A percentile compares a stretch with the other conserved stretches of the same genome.
Evolutionary conservation across 225 moss, liverwort and hornwort species (phyloP).

Genomic region (Rhytidiadelphus loreus): DNA sequence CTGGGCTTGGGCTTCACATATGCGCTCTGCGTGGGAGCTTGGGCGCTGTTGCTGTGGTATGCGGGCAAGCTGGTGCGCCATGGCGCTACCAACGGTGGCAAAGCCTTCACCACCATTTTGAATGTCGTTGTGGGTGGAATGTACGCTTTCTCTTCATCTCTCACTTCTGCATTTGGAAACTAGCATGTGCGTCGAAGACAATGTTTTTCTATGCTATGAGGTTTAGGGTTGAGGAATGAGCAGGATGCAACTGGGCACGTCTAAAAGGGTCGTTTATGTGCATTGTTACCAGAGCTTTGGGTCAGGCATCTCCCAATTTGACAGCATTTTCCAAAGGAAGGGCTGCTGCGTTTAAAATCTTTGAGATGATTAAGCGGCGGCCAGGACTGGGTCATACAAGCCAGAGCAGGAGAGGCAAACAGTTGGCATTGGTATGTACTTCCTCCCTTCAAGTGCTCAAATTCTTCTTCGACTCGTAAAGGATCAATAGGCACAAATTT

Average conservation of each 20-base stretch:
- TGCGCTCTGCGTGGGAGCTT: slow-evolving; percentile 30
- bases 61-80: slow-evolving; percentile 46
- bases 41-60: slow-evolving; percentile 61
- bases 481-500: neutral
- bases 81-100: slow-evolving; percentile 34
- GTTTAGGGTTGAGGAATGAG: slow-evolving; percentile 6
- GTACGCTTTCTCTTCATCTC: slow-evolving; percentile 19
- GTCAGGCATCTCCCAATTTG: slow-evolving; percentile 36
- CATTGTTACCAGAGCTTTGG: slow-evolving; percentile 22
- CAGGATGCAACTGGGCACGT: slow-evolving; percentile 5
- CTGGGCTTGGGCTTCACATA: slow-evolving; percentile 49
- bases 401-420: slow-evolving; percentile 17
- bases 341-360: slow-evolving; percentile 19
- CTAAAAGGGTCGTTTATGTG: neutral
- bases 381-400: slow-evolving; percentile 1
- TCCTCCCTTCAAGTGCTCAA: neutral
- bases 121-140: slow-evolving; percentile 52
- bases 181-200: neutral
- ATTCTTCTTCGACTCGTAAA: neutral
- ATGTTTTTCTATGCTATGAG: neutral
- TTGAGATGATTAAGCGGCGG: slow-evolving; percentile 20
- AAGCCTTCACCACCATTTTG: slow-evolving; percentile 51
- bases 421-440: slow-evolving; percentile 10
- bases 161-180: neutral
- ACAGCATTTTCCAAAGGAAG: slow-evolving; percentile 33